These are phyloP conservation scores for Plasmodiophora brassicae DNA, from an alignment of 208 protist genomes.

Conservation along the genomic window DNA sequence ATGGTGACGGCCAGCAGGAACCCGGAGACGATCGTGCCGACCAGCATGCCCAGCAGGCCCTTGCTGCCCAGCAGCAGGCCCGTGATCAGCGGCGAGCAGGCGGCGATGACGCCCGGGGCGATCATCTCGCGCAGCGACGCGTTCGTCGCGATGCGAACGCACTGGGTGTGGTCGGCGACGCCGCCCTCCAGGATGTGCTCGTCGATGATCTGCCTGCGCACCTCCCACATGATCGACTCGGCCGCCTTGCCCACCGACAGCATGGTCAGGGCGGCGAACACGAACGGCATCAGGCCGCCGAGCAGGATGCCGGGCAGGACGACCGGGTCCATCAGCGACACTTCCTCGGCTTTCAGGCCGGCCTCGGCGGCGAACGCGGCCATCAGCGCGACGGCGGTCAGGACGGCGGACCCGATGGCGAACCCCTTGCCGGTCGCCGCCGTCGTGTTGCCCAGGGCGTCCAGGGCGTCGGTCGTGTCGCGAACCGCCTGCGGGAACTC, in stretches of 20 bases:
- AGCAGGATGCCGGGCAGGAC: conserved; percentile 78
- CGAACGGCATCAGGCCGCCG: conserved; percentile 84
- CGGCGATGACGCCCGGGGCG: conserved; percentile 76
- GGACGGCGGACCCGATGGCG: conserved; percentile 68
- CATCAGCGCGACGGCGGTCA: conserved; percentile 71
- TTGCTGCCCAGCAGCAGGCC: conserved; percentile 66
- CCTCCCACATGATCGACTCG: conserved; percentile 84
- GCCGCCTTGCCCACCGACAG: conserved; percentile 71
- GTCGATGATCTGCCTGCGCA: conserved; percentile 78
- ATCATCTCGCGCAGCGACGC: conserved; percentile 86
- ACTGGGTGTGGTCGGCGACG: conserved; percentile 50
- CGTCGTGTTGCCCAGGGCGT: conserved; percentile 74
- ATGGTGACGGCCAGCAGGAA: conserved; percentile 62
- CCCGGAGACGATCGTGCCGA: conserved; percentile 56
- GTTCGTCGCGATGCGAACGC: conserved; percentile 81
- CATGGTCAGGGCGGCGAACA: conserved; percentile 89
- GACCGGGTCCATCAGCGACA: conserved; percentile 50
- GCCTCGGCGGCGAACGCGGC: conserved; percentile 62
- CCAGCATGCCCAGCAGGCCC: conserved; percentile 49
- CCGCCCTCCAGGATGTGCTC: conserved; percentile 45
- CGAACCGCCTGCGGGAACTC: conserved; percentile 56
- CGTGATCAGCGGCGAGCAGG: conserved; percentile 79
- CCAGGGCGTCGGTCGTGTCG: conserved; percentile 66
- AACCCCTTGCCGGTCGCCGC: conserved; percentile 73
- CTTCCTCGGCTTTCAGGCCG: background rate